Base-by-base conservation (phyloP, 441 rosid genomes). In the Arabidopsis lyrata region DNA sequence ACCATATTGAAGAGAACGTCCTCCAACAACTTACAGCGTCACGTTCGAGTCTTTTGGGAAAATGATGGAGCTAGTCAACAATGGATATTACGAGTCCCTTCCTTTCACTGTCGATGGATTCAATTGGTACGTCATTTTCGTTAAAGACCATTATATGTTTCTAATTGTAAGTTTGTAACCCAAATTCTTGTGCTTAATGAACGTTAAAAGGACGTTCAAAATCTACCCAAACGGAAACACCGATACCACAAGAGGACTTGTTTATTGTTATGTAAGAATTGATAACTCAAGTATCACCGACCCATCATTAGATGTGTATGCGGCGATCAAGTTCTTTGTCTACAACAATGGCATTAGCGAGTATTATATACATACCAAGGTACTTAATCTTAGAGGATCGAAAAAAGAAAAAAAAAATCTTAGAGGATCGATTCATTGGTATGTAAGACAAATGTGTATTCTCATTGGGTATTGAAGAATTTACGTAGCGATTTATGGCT, bases 191-290 rank as follows among this genome's bases (percentile, higher is more conserved):
- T 44, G 3, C 1, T 69, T 27, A 9, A 47, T 20, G 6, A 16
- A 58, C 48, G 39, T 49, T n/a, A 49, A 48, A 71, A 71, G 75
- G 75, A 71, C 75, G 52, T 39, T 71, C 52, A 11, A 49, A 50
- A 71, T 71, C 61, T 60, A 71, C 31, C 75, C 76, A 20, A 63
- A 14, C 15, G 76, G 76, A 34, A 53, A 29, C 29, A 31, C 18
- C 50, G 8, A 15, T 12, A 8, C 10, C 10, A 15, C 22, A 1
- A 15, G 39, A n/a, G 47, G 10, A 3, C 10, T 3, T 18, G 68
- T 72, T 53, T 72, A 42, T 10, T 3, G 63, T 31, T 72, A 63
- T 22, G 70, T 3, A 42, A 72, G 32, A 42, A 54, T 72, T 8
- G 48, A 54, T 32, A 20, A 53, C 16, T 53, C 76, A 34, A 18